Conservation (phyloP, 768 basidiomycete species). For the Russula earlei region DNA sequence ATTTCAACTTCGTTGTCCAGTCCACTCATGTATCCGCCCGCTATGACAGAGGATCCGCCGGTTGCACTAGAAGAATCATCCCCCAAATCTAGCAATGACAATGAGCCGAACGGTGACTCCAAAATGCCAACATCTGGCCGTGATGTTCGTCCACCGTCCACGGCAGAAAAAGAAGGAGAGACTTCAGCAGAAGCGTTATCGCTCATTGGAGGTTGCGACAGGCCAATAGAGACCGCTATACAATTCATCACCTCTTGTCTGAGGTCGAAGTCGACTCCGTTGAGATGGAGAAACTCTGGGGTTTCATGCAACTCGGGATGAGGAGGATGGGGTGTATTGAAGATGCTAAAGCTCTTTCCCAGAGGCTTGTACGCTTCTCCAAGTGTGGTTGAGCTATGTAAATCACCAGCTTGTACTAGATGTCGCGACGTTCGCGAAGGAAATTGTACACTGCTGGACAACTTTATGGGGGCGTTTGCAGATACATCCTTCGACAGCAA, state of each 20-base stretch:
- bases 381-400: slow-evolving; percentile 48
- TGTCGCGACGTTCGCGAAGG: slow-evolving; percentile 35
- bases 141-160: slow-evolving; percentile 29
- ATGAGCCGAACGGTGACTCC: slow-evolving; percentile 60
- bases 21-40: slow-evolving; percentile 57
- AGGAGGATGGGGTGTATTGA: slow-evolving; percentile 10
- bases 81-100: slow-evolving; percentile 61
- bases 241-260: slow-evolving; percentile 95
- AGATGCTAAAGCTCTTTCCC: slow-evolving; percentile 16
- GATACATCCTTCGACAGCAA: slow-evolving; percentile 22
- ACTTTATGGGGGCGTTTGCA: slow-evolving; percentile 22
- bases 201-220: slow-evolving; percentile 77
- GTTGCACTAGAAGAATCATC: slow-evolving; percentile 64
- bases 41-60: slow-evolving; percentile 41
- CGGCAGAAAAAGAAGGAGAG: slow-evolving; percentile 52
- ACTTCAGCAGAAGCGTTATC: slow-evolving; percentile 55
- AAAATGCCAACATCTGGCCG: slow-evolving; percentile 30
- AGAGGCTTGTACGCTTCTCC: slow-evolving; percentile 34
- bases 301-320: slow-evolving; percentile 15
- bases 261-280: slow-evolving; percentile 80
- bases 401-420: slow-evolving; percentile 68
- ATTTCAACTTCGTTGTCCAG: slow-evolving; percentile 97
- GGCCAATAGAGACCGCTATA: slow-evolving; percentile 94
- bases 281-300: slow-evolving; percentile 24
- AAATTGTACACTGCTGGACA: slow-evolving; percentile 14